Evolutionary conservation across 345 rosid genomes (phyloP).

Genomic region (Bruguiera gymnorhiza): DNA sequence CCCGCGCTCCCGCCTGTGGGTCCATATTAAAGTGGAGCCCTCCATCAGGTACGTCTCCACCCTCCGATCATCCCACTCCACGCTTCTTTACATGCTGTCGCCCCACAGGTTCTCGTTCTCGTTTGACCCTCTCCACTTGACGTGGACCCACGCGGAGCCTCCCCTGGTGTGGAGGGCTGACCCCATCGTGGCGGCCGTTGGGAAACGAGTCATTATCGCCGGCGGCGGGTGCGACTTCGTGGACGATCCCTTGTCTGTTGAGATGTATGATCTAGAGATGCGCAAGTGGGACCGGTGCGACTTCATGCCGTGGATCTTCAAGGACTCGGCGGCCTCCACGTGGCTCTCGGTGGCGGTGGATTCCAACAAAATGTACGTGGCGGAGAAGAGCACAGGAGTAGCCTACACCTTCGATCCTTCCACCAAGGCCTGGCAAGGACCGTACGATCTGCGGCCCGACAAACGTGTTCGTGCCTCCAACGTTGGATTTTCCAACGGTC

Average conservation of each 20-base stretch:
- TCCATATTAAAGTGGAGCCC: slow-evolving; percentile 29
- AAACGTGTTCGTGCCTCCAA: slow-evolving; percentile 22
- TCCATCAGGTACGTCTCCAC: slow-evolving; percentile 24
- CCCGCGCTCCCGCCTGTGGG: slow-evolving; percentile 58
- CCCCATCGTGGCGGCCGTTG: slow-evolving; percentile 64
- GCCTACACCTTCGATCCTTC: slow-evolving; percentile 47
- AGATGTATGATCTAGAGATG: slow-evolving; percentile 41
- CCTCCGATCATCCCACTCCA: slow-evolving; percentile 58
- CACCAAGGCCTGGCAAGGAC: slow-evolving; percentile 54
- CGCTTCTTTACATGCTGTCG: slow-evolving; percentile 58
- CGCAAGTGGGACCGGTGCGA: slow-evolving; percentile 51
- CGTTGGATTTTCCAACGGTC: slow-evolving; percentile 32
- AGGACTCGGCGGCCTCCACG: slow-evolving; percentile 51
- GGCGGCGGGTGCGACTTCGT: slow-evolving; percentile 68
- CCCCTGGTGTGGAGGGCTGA: slow-evolving; percentile 61
- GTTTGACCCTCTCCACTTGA: slow-evolving; percentile 56
- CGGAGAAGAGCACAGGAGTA: slow-evolving; percentile 49
- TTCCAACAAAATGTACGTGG: slow-evolving; percentile 38
- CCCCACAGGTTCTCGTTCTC: slow-evolving; percentile 62
- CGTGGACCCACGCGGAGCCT: slow-evolving; percentile 55
- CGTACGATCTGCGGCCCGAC: slow-evolving; percentile 38
- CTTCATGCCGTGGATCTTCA: slow-evolving; percentile 53
- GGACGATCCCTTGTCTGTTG: slow-evolving; percentile 73
- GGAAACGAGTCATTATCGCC: slow-evolving; percentile 43
- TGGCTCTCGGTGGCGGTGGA: slow-evolving; percentile 59